Base-by-base conservation (phyloP, 2,329 filamentous ascomycete species). In the Pseudocercospora macadamiae region DNA sequence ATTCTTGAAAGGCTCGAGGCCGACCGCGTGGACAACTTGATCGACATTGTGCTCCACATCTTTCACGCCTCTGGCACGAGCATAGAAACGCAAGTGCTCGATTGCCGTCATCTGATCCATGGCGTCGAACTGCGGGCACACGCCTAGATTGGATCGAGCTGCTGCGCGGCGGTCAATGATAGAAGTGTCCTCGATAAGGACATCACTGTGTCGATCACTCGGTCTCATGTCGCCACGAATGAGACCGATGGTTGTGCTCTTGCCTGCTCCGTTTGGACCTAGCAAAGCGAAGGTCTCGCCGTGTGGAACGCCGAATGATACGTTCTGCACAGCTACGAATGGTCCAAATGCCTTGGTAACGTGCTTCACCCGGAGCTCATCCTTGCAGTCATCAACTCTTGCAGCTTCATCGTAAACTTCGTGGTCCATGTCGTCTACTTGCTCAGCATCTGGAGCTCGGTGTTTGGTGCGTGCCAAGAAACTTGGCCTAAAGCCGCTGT, bases 241-340 rank as follows among this genome's bases (percentile, higher is more conserved):
- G 42, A 96, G 80, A 1, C 88, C 91, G 66, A 97, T 96, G 0
- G 89, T 96, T 0, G 92, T 96, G 0, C 88, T 91, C 69, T 97
- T 97, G 57, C 93, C 93, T 1, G 93, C 93, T 21, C 93, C 92
- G 70, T 96, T 96, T 14, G 93, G 92, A 0, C 93, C 93, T 1
- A 97, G 83, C 0, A 97, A 82, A 0, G 92, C 92, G 75, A 96
- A 96, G 0, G 96, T 89, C 71, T 96, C 89, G 51, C 90, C 89
- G 49, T 85, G 86, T 14, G 84, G 83, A 28, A 97, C 88, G 16
- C 89, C 88, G 68, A 97, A 96, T 0, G 89, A 90, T 39, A 71
- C 85, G 67, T 96, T 90, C 66, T 96, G 88, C n/a, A 97, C 91
- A 2, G 91, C 93, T 0, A 87, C 86, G 65, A 89, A 88, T 61